phyloP scores from a whole-genome alignment of 2,329 filamentous ascomycete genomes.

The Trichoderma semiorbis region DNA sequence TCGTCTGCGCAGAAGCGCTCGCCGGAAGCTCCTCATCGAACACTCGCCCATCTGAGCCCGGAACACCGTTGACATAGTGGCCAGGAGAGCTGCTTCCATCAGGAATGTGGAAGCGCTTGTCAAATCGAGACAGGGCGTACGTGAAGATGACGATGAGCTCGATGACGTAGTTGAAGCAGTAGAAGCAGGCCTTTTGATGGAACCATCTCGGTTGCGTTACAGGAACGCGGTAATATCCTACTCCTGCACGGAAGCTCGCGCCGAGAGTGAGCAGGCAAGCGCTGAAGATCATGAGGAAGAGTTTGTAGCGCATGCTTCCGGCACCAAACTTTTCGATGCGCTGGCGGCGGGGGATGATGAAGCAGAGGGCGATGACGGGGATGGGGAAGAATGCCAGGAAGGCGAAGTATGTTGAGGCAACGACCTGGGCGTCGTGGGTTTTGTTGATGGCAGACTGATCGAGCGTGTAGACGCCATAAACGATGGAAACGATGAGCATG shows the following conservation, averaged over 20 bases:
- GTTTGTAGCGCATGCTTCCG: constrained; percentile 64
- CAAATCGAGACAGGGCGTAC: constrained; percentile 66
- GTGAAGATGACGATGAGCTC: constrained; percentile 68
- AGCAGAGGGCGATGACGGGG: constrained; percentile 49
- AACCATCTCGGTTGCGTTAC: constrained; percentile 61
- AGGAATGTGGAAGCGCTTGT: constrained; percentile 71
- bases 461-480: constrained; percentile 67
- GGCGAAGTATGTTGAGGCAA: constrained; percentile 60
- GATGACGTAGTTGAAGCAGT: constrained; percentile 72
- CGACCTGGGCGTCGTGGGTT: constrained; percentile 63
- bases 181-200: constrained; percentile 69
- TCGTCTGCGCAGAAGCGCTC: neutral
- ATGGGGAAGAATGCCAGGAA: constrained; percentile 59
- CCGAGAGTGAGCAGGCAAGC: constrained; percentile 62
- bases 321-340: constrained; percentile 52
- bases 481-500: constrained; percentile 61
- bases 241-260: constrained; percentile 64
- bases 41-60: neutral
- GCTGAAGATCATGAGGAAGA: constrained; percentile 59
- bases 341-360: constrained; percentile 45
- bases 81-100: constrained; percentile 62
- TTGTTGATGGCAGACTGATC: constrained; percentile 44
- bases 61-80: constrained; percentile 38
- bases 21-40: constrained; percentile 3
- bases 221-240: constrained; percentile 51